Conservation (phyloP, 495 filamentous ascomycete genomes). For the Podospora tetraspora region DNA sequence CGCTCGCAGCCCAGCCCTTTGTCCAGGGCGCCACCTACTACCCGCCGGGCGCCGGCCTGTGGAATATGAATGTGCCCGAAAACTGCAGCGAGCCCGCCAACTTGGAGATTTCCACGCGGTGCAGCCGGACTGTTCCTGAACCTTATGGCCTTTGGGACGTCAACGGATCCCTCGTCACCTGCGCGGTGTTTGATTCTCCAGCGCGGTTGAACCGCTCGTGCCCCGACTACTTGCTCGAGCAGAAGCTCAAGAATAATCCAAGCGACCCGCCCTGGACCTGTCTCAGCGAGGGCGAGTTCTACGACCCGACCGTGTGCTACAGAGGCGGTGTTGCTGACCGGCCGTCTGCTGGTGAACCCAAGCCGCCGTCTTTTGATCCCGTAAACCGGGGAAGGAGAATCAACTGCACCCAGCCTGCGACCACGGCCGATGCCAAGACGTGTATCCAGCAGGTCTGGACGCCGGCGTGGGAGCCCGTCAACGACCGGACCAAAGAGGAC, state of each 20-base stretch:
- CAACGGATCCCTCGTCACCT: neutral
- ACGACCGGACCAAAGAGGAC: neutral
- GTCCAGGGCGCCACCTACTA: conserved; percentile 3
- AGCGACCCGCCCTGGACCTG: neutral
- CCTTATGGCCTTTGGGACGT: neutral
- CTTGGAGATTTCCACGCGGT: neutral
- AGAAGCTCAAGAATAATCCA: neutral
- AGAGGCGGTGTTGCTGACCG: neutral
- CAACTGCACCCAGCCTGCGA: neutral
- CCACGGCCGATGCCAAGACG: neutral
- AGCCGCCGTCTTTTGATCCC: neutral
- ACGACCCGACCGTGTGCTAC: neutral
- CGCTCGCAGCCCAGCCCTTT: conserved; percentile 3
- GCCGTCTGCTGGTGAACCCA: neutral
- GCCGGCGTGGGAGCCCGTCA: neutral
- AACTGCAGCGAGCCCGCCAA: neutral
- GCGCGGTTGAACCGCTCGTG: neutral
- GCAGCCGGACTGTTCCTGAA: neutral
- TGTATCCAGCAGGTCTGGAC: neutral
- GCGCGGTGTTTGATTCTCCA: neutral
- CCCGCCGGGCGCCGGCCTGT: neutral
- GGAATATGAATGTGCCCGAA: neutral
- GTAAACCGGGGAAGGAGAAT: neutral
- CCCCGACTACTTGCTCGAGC: neutral
- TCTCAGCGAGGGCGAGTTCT: neutral